Base-by-base conservation (phyloP, 2,329 filamentous ascomycete genomes). In the Aspergillus bombycis region DNA sequence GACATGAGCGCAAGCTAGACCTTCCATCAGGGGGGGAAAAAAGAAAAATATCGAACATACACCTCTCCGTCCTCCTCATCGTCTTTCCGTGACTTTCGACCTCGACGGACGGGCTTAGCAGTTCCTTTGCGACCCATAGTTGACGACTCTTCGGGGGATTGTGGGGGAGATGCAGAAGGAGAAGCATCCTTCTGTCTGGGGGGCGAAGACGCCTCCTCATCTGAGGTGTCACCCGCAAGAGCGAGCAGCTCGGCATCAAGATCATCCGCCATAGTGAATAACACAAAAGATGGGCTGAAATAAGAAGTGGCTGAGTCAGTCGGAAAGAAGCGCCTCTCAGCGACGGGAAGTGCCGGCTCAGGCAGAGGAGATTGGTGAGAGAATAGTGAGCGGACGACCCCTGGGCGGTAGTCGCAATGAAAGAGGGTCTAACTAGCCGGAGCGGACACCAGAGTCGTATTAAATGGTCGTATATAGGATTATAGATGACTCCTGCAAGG, bases 161-260 rank as follows among this genome's bases (percentile, higher is more conserved):
- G 66, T 72, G 84, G 81, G 58, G 83, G 85, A 43, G 80, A 83
- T 48, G 67, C 70, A 43, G 68, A 84, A 82, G 72, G 87, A 80
- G 77, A 86, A 83, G 71, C 80, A 79, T 71, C 82, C 82, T 78
- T 82, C 81, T 74, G 82, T 86, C 86, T 73, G 85, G 86, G 63
- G 78, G 74, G 79, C 59, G 84, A 82, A 65, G 87, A 76, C 61
- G 79, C 76, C 68, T 86, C 84, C 66, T 85, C 83, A 67, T 84
- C 83, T 57, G 82, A 84, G 64, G 81, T 80, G 71, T 83, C 90
- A 70, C 92, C 95, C 60, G 94, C 95, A 68, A 98, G 89, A 74
- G 92, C 94, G 68, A 98, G 90, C 69, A 98, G 89, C 82, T 97
- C 94, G 72, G 94, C 93, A 76, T 98, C 94, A 70, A 97, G 86